These are phyloP conservation scores for Petunia hybrid DNA, from an alignment of 305 asterid species.

Conservation along the genomic window DNA sequence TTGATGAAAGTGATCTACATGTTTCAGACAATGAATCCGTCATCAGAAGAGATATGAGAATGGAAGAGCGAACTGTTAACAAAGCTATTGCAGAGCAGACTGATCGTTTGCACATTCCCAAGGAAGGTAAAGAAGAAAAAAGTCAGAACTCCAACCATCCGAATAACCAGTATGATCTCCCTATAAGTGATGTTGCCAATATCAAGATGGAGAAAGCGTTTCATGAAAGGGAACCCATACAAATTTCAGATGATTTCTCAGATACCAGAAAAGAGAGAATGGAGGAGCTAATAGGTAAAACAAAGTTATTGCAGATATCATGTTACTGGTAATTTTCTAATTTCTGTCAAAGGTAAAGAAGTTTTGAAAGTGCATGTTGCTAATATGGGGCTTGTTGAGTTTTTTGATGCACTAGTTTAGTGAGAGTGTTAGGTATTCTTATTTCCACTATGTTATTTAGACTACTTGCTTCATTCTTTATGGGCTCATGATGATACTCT, in stretches of 20 bases:
- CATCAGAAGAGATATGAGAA: conserved; percentile 26
- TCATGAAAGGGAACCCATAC: conserved; percentile 3
- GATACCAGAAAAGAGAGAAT: conserved; percentile 19
- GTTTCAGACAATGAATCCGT: conserved; percentile 26
- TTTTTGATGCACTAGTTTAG: too few species aligned
- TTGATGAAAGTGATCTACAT: neutral
- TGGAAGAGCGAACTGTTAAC: conserved; percentile 9
- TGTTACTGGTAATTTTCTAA: neutral
- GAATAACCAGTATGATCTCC: conserved; percentile 18
- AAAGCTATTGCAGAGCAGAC: conserved; percentile 23
- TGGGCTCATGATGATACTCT: too few species aligned
- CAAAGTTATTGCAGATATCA: neutral
- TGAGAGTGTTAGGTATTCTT: too few species aligned
- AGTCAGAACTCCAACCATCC: neutral
- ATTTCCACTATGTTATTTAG: too few species aligned
- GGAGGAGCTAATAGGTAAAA: conserved; percentile 8
- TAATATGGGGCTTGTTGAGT: too few species aligned
- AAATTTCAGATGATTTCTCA: conserved; percentile 22
- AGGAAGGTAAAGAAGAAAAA: neutral
- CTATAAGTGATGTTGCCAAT: neutral
- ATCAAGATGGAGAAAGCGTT: conserved; percentile 16
- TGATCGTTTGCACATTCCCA: neutral
- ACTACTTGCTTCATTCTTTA: too few species aligned
- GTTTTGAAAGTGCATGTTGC: too few species aligned
- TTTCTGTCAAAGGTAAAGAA: neutral